phyloP scores from a whole-genome alignment of 148 eudicot species.

The Fagopyrum homotropicum region DNA sequence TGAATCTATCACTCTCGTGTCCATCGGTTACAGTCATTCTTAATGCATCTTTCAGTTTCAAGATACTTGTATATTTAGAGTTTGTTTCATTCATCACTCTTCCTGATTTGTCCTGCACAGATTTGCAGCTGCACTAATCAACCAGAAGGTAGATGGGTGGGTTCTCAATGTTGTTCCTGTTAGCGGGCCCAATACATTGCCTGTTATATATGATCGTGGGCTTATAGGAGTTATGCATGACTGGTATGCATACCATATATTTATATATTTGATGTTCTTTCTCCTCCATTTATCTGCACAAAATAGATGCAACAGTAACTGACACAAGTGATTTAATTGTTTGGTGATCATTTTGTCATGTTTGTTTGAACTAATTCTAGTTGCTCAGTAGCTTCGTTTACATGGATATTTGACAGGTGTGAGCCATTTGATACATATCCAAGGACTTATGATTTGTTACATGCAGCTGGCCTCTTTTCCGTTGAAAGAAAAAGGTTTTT shows the following conservation, averaged over 20 bases:
- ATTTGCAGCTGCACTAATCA: constrained; percentile 78
- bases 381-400: neutral
- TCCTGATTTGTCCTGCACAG: constrained; percentile 41
- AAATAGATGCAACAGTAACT: neutral
- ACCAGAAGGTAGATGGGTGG: constrained; percentile 68
- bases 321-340: neutral
- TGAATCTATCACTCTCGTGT: constrained; percentile 7
- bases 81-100: constrained; percentile 1
- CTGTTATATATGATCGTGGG: constrained; percentile 95
- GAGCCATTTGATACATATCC: constrained; percentile 99
- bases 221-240: constrained; percentile 97
- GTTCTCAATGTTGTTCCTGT: constrained; percentile 91
- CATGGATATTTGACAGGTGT: constrained; percentile 53
- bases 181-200: constrained; percentile 85
- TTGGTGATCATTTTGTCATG: neutral
- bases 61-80: neutral
- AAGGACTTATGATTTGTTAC: constrained; percentile 90
- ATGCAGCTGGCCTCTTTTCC: constrained; percentile 91
- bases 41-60: constrained; percentile 8
- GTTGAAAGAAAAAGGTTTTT: constrained; percentile 65
- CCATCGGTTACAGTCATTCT: neutral
- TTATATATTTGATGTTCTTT: neutral
- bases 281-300: neutral
- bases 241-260: constrained; percentile 37
- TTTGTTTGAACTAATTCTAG: neutral